phyloP scores from a whole-genome alignment of 2,329 filamentous ascomycete species.

The Rutstroemia sp. region DNA sequence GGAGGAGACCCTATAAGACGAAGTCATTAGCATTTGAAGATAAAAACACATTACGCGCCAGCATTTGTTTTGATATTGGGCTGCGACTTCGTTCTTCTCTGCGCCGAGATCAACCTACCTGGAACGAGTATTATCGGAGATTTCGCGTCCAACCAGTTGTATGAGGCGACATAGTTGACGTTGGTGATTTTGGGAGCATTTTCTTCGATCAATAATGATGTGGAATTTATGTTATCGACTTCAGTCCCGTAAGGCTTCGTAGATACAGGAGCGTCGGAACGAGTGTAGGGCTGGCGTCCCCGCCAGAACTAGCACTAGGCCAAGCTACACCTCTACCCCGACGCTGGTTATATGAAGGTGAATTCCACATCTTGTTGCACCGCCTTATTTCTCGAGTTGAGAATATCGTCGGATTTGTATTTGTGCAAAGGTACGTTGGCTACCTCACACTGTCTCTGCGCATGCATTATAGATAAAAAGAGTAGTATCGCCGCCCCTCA shows the following conservation, averaged over 20 bases:
- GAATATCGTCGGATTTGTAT: neutral
- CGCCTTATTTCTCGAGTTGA: neutral
- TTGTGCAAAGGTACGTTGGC: no score
- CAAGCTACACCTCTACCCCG: neutral
- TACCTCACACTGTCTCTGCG: neutral
- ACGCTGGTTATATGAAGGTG: neutral
- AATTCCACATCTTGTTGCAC: neutral
- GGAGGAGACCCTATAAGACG: conserved; percentile 40
- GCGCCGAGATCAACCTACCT: conserved; percentile 29
- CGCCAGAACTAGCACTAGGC: neutral
- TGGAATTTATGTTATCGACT: conserved; percentile 16
- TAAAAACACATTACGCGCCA: no score
- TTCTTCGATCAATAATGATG: conserved; percentile 18
- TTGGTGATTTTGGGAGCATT: conserved; percentile 30
- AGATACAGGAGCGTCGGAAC: neutral
- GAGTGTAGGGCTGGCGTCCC: neutral
- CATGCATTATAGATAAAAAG: no score
- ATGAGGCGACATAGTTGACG: conserved; percentile 40
- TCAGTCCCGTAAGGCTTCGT: conserved; percentile 11
- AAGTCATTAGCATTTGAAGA: neutral
- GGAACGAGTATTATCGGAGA: conserved; percentile 37
- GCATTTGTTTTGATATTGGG: no score
- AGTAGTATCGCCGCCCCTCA: no score
- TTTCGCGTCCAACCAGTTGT: conserved; percentile 40
- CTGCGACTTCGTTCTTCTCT: neutral